These are phyloP conservation scores for Vitis rotundifolia DNA, from an alignment of 164 flowering plant species.

Conservation along the genomic window DNA sequence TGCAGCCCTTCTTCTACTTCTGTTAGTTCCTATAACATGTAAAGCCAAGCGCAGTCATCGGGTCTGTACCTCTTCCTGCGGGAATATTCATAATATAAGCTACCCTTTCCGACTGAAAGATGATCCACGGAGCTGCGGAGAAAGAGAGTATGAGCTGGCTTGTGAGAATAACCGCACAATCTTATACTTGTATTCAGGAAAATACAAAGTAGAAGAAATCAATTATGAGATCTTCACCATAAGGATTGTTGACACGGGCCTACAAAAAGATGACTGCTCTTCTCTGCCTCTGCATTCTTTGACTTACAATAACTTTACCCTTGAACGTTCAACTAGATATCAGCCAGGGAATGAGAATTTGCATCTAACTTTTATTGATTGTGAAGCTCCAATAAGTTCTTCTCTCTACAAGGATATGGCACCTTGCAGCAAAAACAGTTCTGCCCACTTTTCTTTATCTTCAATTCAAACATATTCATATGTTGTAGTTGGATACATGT, in stretches of 20 bases:
- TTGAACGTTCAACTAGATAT: too few species aligned
- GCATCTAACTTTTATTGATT: too few species aligned
- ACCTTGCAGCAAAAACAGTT: too few species aligned
- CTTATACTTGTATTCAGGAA: slow-evolving; percentile 1
- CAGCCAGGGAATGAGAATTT: too few species aligned
- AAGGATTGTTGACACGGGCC: not conserved
- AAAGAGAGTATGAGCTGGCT: not conserved
- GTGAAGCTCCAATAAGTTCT: too few species aligned
- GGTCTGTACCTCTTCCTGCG: slow-evolving; percentile 8
- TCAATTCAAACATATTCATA: too few species aligned
- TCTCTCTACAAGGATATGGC: too few species aligned
- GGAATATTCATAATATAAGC: slow-evolving; percentile 8
- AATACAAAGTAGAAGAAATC: slow-evolving; percentile 15
- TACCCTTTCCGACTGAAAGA: slow-evolving; percentile 11
- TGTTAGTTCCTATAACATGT: not conserved
- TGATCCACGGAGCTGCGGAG: slow-evolving; percentile 5
- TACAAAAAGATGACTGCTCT: too few species aligned
- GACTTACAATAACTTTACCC: too few species aligned
- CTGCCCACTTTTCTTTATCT: too few species aligned
- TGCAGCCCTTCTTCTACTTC: not conserved
- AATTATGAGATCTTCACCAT: slow-evolving; percentile 1
- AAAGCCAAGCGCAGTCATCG: not conserved
- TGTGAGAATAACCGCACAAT: slow-evolving; percentile 10
- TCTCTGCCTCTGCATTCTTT: too few species aligned
- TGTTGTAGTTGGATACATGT: too few species aligned